Percentiles rank a stretch among this genome's conserved stretches.
Conservation (phyloP, 441 rosid genomes). For the Populus tomentosa region DNA sequence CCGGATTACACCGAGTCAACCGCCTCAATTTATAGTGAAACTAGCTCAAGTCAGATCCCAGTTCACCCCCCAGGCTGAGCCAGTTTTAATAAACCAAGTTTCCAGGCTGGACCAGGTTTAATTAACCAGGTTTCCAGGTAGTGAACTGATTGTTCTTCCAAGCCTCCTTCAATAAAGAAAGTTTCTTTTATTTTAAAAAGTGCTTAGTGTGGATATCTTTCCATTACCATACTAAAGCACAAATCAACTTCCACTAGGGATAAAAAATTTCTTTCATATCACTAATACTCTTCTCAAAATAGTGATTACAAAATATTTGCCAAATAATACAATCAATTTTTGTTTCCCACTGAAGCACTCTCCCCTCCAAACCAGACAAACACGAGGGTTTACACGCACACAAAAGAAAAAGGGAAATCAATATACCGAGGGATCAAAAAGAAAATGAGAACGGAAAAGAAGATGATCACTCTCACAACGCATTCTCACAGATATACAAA, state of each 20-base stretch:
- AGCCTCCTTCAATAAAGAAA: neutral
- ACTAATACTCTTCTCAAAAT: slow-evolving; percentile 6
- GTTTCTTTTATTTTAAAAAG: neutral
- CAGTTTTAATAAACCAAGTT: neutral
- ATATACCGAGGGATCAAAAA: slow-evolving; percentile 2
- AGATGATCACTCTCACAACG: slow-evolving; percentile 18
- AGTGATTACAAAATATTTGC: slow-evolving; percentile 31
- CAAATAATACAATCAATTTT: slow-evolving; percentile 20
- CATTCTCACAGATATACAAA: slow-evolving; percentile 57
- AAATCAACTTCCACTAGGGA: neutral
- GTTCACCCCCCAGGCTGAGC: neutral
- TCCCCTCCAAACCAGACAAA: slow-evolving; percentile 29
- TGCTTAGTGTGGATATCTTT: neutral
- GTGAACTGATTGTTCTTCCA: neutral
- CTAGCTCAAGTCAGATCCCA: neutral
- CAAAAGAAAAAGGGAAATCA: neutral
- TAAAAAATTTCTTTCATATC: slow-evolving; percentile 15
- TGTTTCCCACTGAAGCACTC: slow-evolving; percentile 20
- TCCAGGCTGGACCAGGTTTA: neutral
- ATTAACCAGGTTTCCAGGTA: neutral
- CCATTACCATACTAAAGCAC: neutral
- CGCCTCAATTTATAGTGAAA: too few species aligned
- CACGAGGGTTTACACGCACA: slow-evolving; percentile 1
- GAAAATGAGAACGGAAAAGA: neutral
- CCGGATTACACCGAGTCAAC: too few species aligned